Evolutionary conservation across 345 rosid genomes (phyloP).

Genomic region (Eucalyptus cloeziana): DNA sequence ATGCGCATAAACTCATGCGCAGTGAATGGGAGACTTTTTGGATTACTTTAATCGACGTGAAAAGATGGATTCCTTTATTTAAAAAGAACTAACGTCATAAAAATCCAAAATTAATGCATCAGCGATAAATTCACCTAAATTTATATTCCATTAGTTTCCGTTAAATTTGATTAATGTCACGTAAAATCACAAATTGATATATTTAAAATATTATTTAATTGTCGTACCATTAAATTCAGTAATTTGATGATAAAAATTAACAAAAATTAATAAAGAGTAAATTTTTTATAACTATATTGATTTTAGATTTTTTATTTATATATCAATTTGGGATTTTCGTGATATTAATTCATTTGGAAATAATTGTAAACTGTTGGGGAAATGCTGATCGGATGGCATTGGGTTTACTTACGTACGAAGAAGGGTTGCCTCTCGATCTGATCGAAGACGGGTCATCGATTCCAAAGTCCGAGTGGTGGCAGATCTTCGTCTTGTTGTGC

Average conservation of each 20-base stretch:
- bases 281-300: accelerated
- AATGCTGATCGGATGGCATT: not conserved
- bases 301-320: too few species aligned
- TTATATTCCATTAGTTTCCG: accelerated
- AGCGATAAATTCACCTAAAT: not conserved
- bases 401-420: not conserved
- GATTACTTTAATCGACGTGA: not conserved
- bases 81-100: not conserved
- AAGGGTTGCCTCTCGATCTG: not conserved
- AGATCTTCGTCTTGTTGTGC: not conserved
- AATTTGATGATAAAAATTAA: too few species aligned
- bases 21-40: not conserved
- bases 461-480: not conserved
- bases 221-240: accelerated
- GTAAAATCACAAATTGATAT: too few species aligned
- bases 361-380: not conserved
- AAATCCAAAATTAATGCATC: too few species aligned
- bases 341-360: too few species aligned
- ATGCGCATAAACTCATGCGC: not conserved
- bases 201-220: accelerated
- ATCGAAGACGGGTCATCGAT: not conserved
- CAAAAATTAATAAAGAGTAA: accelerated
- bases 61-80: not conserved
- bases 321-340: not conserved
- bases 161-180: too few species aligned